These are phyloP conservation scores for Aphanomyces cochlioides DNA, from an alignment of 352 stramenopile genomes.

Conservation along the genomic window DNA sequence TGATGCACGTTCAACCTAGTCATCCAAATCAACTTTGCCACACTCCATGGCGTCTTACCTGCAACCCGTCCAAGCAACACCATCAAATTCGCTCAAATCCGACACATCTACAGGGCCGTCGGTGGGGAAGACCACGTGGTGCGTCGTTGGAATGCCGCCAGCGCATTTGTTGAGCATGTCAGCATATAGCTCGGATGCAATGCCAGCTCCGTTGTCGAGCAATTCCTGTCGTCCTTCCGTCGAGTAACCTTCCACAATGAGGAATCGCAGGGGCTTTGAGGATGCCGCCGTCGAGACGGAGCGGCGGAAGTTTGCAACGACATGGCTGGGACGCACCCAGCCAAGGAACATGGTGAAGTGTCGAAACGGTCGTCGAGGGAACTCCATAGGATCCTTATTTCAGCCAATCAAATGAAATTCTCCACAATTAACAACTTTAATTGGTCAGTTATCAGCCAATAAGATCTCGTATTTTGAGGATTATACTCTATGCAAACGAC, in stretches of 20 bases:
- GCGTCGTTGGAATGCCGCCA: slow-evolving; percentile 40
- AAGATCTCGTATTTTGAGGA: too few species aligned
- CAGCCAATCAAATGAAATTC: neutral
- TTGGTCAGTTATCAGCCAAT: neutral
- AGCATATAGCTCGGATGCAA: slow-evolving; percentile 64
- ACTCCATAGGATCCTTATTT: neutral
- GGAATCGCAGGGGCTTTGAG: slow-evolving; percentile 34
- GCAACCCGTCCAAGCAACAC: slow-evolving; percentile 69
- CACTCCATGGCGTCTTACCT: slow-evolving; percentile 31
- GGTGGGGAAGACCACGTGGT: slow-evolving; percentile 59
- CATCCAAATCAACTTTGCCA: neutral
- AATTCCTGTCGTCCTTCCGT: slow-evolving; percentile 55
- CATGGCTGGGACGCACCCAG: neutral
- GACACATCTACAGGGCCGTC: slow-evolving; percentile 52
- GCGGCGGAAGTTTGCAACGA: neutral
- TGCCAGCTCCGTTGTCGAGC: slow-evolving; percentile 54
- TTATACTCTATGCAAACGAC: too few species aligned
- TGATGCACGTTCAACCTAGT: slow-evolving; percentile 52
- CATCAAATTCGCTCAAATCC: slow-evolving; percentile 58
- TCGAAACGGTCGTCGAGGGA: too few species aligned
- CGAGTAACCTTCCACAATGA: slow-evolving; percentile 76
- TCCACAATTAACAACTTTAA: neutral
- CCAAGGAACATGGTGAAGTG: neutral
- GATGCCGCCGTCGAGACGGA: neutral
- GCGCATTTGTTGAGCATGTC: slow-evolving; percentile 61